These are phyloP conservation scores for Malassezia equina DNA, from an alignment of 1,284 basidiomycete species.

Conservation along the genomic window DNA sequence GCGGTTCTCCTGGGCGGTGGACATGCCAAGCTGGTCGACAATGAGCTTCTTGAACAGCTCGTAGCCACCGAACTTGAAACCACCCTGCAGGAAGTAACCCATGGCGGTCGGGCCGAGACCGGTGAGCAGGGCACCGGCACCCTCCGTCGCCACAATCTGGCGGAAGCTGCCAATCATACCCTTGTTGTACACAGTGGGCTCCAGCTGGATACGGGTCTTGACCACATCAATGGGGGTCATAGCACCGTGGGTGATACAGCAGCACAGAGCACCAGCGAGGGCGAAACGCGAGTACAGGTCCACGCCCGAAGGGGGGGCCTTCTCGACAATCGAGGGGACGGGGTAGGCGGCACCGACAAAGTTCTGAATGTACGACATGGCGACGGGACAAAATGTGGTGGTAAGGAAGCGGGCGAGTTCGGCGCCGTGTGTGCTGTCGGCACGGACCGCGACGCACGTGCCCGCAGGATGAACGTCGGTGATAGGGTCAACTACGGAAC, in stretches of 20 bases:
- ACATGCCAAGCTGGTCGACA: constrained; percentile 41
- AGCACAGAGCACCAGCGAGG: constrained; percentile 79
- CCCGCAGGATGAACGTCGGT: neutral
- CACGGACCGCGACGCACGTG: neutral
- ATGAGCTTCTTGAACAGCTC: constrained; percentile 48
- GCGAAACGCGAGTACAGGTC: constrained; percentile 53
- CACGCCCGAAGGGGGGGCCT: constrained; percentile 22
- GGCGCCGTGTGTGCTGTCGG: neutral
- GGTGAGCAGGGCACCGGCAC: constrained; percentile 45
- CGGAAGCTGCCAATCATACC: constrained; percentile 47
- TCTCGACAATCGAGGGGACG: constrained; percentile 32
- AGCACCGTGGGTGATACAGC: constrained; percentile 73
- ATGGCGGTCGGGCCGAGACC: constrained; percentile 45
- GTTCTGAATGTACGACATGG: constrained; percentile 16
- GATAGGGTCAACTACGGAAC: neutral
- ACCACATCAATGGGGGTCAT: constrained; percentile 43
- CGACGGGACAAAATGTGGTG: neutral
- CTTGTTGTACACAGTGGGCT: constrained; percentile 56
- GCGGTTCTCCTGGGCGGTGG: constrained; percentile 44
- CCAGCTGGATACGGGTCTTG: constrained; percentile 95
- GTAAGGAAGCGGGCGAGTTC: neutral
- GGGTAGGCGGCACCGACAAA: constrained; percentile 27
- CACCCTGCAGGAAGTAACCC: constrained; percentile 48
- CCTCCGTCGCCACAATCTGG: constrained; percentile 43
- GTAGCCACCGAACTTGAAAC: constrained; percentile 48